phyloP scores from a whole-genome alignment of 225 moss, liverwort and hornwort genomes.

The Neckera pumila region DNA sequence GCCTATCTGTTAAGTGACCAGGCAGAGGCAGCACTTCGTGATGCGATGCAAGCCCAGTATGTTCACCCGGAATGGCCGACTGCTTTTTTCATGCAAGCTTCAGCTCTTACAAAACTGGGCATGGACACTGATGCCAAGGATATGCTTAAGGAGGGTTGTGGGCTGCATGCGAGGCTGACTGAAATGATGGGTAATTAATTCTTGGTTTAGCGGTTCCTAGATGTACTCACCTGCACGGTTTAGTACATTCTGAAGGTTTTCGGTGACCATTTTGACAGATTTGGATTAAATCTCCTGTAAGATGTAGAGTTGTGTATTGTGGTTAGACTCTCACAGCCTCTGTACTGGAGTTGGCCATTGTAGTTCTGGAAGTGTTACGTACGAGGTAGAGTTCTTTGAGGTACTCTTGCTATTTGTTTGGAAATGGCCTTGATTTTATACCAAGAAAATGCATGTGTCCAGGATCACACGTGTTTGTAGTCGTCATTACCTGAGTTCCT shows the following conservation, averaged over 20 bases:
- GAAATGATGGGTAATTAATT: constrained; percentile 18
- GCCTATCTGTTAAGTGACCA: constrained; percentile 79
- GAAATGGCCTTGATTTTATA: not conserved
- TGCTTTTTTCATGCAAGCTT: constrained; percentile 95
- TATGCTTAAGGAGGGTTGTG: constrained; percentile 80
- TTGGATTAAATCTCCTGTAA: not conserved
- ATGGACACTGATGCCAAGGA: constrained; percentile 92
- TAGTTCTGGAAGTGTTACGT: not conserved
- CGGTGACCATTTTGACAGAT: not conserved
- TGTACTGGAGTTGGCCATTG: not conserved
- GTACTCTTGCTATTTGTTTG: not conserved
- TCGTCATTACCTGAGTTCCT: not conserved
- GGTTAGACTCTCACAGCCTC: not conserved
- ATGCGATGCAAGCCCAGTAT: constrained; percentile 97
- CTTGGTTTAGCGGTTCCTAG: not conserved
- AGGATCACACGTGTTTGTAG: not conserved
- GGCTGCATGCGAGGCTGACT: constrained; percentile 40
- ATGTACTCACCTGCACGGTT: not conserved
- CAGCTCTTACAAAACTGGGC: constrained; percentile 73
- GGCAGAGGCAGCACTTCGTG: constrained; percentile 84
- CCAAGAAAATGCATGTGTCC: not conserved
- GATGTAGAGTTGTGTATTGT: not conserved
- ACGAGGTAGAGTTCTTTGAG: not conserved
- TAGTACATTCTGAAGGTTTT: not conserved
- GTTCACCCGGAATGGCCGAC: constrained; percentile 94